Evolutionary conservation across 2,329 filamentous ascomycete species (phyloP).

Genomic region (Xylaria sp.): DNA sequence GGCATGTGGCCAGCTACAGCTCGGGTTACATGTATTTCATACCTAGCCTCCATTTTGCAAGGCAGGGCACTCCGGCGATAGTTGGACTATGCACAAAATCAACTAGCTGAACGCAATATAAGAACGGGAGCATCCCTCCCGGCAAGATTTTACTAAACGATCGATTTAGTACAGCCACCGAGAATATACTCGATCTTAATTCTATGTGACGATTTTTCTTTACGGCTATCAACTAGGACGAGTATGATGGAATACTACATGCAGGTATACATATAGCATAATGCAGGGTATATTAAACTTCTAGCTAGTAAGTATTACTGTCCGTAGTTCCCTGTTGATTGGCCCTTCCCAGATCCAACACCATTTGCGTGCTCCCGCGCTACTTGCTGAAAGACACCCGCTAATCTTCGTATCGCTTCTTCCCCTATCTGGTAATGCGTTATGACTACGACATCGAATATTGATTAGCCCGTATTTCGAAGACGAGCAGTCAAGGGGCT

Average conservation of each 20-base stretch:
- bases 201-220: constrained; percentile 18
- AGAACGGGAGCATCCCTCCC: background rate
- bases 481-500: background rate
- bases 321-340: constrained; percentile 39
- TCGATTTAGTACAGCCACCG: background rate
- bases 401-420: constrained; percentile 63
- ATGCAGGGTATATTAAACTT: background rate
- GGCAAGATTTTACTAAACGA: background rate
- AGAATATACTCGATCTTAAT: background rate
- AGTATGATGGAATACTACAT: background rate
- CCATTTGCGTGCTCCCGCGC: constrained; percentile 51
- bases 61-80: background rate
- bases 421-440: constrained; percentile 64
- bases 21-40: constrained; percentile 13
- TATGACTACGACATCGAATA: constrained; percentile 43
- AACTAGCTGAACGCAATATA: constrained; percentile 26
- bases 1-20: constrained; percentile 12
- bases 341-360: constrained; percentile 37
- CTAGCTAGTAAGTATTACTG: constrained; percentile 2
- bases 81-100: constrained; percentile 12
- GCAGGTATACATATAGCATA: no score
- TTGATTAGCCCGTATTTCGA: constrained; percentile 9
- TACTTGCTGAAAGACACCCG: constrained; percentile 56
- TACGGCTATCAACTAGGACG: background rate
- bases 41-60: background rate